These are phyloP conservation scores for Ampelomyces quisqualis DNA, from an alignment of 2,329 filamentous ascomycete species.

Conservation along the genomic window DNA sequence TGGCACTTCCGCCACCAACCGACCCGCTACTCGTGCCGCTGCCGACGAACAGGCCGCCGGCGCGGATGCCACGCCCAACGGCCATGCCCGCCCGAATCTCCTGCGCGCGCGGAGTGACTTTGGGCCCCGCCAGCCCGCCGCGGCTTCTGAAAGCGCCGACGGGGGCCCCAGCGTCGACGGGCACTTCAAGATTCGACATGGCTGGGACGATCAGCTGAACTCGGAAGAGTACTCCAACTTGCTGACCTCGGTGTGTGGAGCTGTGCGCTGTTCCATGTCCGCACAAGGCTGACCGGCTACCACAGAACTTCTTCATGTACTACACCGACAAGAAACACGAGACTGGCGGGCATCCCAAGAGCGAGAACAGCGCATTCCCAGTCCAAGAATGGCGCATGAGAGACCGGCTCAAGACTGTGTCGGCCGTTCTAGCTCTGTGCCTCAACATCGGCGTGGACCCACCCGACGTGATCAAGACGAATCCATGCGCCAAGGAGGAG, in stretches of 20 bases:
- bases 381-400: slow-evolving; percentile 97
- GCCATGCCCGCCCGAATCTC: slow-evolving; percentile 45
- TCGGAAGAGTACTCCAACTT: slow-evolving; percentile 86
- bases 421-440: slow-evolving; percentile 89
- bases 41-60: slow-evolving; percentile 31
- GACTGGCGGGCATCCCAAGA: slow-evolving; percentile 82
- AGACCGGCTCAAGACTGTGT: slow-evolving; percentile 94
- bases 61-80: slow-evolving; percentile 56
- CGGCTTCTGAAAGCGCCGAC: slow-evolving; percentile 34
- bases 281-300: slow-evolving; percentile 10
- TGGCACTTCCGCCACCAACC: slow-evolving; percentile 26
- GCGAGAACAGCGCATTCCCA: slow-evolving; percentile 52
- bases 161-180: slow-evolving; percentile 51
- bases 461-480: slow-evolving; percentile 94
- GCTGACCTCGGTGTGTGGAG: slow-evolving; percentile 69
- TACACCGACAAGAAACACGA: slow-evolving; percentile 98
- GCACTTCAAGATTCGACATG: slow-evolving; percentile 68
- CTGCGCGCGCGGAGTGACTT: slow-evolving; percentile 62
- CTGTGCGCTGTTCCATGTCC: neutral
- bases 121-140: slow-evolving; percentile 48
- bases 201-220: slow-evolving; percentile 89
- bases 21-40: slow-evolving; percentile 17
- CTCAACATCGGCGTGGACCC: slow-evolving; percentile 97
- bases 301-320: slow-evolving; percentile 98
- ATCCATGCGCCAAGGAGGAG: slow-evolving; percentile 87